Conservation (phyloP, 306 rosid species). For the Fragaria vesca region DNA sequence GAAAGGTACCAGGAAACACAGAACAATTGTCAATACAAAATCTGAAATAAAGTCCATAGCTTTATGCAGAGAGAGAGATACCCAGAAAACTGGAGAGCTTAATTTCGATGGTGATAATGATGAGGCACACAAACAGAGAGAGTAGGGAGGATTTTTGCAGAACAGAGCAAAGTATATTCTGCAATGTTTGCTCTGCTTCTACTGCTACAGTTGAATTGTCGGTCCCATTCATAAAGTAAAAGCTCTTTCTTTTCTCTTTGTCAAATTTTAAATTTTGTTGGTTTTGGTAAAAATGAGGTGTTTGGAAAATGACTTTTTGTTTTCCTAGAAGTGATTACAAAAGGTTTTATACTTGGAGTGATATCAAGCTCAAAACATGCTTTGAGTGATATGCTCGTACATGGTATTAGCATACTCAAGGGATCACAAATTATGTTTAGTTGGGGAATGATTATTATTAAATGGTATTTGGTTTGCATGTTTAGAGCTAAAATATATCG, state of each 20-base stretch:
- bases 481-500: too few species aligned
- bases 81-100: background rate
- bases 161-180: constrained; percentile 60
- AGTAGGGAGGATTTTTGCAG: constrained; percentile 34
- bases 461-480: too few species aligned
- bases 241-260: background rate
- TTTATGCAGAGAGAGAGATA: background rate
- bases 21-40: constrained; percentile 33
- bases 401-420: background rate
- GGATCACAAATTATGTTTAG: background rate
- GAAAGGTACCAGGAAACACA: constrained; percentile 49
- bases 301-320: background rate
- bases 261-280: background rate
- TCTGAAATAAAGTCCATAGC: constrained; percentile 56
- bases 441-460: background rate
- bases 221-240: constrained; percentile 26
- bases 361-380: background rate
- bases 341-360: background rate
- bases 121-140: background rate
- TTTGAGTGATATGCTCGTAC: background rate
- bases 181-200: background rate
- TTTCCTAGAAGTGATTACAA: background rate
- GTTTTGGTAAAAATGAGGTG: constrained; percentile 3
- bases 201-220: constrained; percentile 25
- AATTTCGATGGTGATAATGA: background rate